Evolutionary conservation across 2,329 filamentous ascomycete species (phyloP).

Genomic region (Xylaria hypoxylon): DNA sequence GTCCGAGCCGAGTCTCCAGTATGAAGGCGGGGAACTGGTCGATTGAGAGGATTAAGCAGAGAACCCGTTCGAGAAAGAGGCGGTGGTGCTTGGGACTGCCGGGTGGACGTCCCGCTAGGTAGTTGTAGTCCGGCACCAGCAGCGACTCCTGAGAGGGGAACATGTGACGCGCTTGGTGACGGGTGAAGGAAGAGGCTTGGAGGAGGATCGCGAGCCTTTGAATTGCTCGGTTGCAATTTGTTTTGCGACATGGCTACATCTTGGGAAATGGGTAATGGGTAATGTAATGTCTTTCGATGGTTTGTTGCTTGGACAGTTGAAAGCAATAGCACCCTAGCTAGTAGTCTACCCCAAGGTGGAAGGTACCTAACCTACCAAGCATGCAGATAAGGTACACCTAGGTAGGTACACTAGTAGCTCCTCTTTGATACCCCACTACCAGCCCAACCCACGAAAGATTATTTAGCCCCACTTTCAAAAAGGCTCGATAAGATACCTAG

Average conservation of each 20-base stretch:
- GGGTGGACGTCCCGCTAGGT: conserved; percentile 39
- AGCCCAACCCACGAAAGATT: neutral
- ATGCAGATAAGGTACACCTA: no score
- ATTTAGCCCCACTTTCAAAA: neutral
- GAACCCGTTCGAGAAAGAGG: conserved; percentile 56
- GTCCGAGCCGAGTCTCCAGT: conserved; percentile 63
- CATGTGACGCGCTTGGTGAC: conserved; percentile 79
- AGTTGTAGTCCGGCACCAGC: conserved; percentile 53
- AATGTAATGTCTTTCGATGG: neutral
- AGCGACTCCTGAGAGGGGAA: conserved; percentile 66
- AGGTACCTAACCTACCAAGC: no score
- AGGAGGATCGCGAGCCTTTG: conserved; percentile 66
- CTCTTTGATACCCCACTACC: neutral
- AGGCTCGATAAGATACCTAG: neutral
- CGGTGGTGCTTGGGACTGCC: conserved; percentile 46
- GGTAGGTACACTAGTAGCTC: neutral
- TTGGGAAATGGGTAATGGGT: conserved; percentile 31
- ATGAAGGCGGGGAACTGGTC: conserved; percentile 52
- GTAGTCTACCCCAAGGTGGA: no score
- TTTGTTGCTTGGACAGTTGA: neutral
- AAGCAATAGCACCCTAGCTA: no score
- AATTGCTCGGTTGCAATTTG: conserved; percentile 45
- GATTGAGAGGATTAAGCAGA: conserved; percentile 48
- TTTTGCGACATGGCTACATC: conserved; percentile 51
- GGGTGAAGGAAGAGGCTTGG: conserved; percentile 85